A percentile compares a stretch with the other conserved stretches of the same genome.
Conservation (phyloP, 257 asterid species). For the Solanum etuberosum region DNA sequence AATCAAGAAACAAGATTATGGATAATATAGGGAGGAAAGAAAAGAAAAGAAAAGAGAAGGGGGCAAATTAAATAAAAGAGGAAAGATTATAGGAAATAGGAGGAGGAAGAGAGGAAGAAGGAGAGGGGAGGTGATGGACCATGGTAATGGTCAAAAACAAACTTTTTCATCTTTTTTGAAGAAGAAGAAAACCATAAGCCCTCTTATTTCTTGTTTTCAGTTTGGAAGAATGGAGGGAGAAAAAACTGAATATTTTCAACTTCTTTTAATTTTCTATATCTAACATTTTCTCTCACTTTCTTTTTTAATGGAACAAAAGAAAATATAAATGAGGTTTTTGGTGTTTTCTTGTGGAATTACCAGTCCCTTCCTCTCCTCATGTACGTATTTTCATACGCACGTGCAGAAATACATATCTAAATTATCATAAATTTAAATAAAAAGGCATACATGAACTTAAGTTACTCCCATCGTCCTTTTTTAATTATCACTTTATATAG, state of each 20-base stretch:
- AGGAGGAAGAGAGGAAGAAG: slow-evolving; percentile 77
- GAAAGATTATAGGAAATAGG: slow-evolving; percentile 40
- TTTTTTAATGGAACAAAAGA: not conserved
- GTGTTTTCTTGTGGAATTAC: not conserved
- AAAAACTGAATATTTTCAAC: not conserved
- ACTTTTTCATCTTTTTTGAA: not conserved
- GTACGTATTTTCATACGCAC: not conserved
- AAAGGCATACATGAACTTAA: not conserved
- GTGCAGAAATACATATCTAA: not conserved
- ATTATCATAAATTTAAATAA: not conserved
- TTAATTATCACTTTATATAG: not conserved
- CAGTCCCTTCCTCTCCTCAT: not conserved
- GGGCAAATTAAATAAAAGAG: slow-evolving; percentile 13
- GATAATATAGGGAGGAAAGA: not conserved
- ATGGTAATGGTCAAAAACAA: slow-evolving; percentile 12
- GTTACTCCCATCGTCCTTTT: not conserved
- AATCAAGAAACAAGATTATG: not conserved
- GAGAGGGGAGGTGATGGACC: slow-evolving; percentile 26
- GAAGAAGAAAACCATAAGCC: not conserved
- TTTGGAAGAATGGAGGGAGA: not conserved
- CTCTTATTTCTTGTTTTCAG: not conserved
- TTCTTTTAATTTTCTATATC: not conserved
- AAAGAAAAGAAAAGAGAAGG: not conserved
- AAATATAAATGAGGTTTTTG: not conserved
- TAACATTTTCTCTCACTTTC: not conserved